Base-by-base conservation (phyloP, 345 rosid genomes). In the Erucastrum elatum region DNA sequence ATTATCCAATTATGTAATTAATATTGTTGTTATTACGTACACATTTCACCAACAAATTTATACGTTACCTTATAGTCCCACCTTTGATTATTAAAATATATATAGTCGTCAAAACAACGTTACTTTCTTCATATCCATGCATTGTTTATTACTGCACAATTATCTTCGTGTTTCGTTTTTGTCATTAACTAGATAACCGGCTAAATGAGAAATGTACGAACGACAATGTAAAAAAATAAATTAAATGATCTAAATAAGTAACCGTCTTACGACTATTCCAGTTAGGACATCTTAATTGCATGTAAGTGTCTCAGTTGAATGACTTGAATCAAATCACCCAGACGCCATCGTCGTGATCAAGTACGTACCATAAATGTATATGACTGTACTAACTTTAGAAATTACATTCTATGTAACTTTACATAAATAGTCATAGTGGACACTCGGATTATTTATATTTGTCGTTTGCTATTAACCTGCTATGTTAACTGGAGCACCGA, bases 401-500 rank as follows among this genome's bases (percentile, higher is more conserved):
- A 30, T 35, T 37, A 37, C 66, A 64, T 77, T 63, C 56, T n/a
- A 53, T 26, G 71, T 34, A 62, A n/a, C 16, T 41, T 29, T 68
- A 17, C 21, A 39, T 16, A 56, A 66, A 60, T 59, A 46, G 27
- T 30, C 3, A 53, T 29, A 53, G 63, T 49, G 31, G 64, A 77
- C 55, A 34, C 13, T 37, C 46, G 13, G 55, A 17, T 8, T 27
- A 55, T 55, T 71, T 58, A 16, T 30, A 53, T 37, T 12, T 71
- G 66, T 78, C 58, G 49, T 16, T 37, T 65, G 64, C 63, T 73
- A 34, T 62, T 67, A 73, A 64, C 26, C 21, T 35, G 8, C 46
- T 4, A 34, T 49, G 68, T 67, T 33, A 61, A 69, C 74, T 53
- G 26, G 4, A 53, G 70, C 82, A 73, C 82, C 82, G 82, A 79